Conservation (phyloP, 345 rosid genomes). For the Acer yangbiense region DNA sequence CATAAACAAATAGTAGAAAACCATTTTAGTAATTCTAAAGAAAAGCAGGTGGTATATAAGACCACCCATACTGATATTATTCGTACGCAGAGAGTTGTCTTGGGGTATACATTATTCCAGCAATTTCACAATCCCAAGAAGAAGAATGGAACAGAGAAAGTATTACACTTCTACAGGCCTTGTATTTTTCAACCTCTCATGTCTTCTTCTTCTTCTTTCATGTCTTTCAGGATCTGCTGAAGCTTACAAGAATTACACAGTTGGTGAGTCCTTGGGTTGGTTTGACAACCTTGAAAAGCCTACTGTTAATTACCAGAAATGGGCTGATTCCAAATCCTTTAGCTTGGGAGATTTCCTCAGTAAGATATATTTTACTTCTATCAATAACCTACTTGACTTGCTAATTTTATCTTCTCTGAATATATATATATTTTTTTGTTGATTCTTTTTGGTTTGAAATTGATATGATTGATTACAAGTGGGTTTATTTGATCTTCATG, state of each 20-base stretch:
- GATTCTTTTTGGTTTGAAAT: neutral
- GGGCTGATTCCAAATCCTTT: slow-evolving; percentile 76
- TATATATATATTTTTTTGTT: neutral
- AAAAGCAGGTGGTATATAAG: neutral
- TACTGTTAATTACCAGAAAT: slow-evolving; percentile 68
- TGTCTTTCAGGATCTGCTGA: slow-evolving; percentile 34
- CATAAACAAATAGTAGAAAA: neutral
- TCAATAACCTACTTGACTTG: neutral
- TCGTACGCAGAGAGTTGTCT: neutral
- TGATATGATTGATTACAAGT: neutral
- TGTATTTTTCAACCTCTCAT: neutral
- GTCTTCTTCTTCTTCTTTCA: neutral
- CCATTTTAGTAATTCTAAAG: slow-evolving; percentile 21
- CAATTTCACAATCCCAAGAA: neutral
- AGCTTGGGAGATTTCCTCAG: slow-evolving; percentile 92
- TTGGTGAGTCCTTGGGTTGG: slow-evolving; percentile 86
- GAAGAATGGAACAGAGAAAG: slow-evolving; percentile 25
- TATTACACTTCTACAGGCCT: neutral
- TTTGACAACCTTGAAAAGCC: slow-evolving; percentile 54
- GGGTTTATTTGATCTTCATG: neutral
- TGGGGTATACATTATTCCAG: neutral
- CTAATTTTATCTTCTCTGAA: neutral
- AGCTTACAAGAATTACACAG: slow-evolving; percentile 89
- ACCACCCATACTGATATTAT: neutral
- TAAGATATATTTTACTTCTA: slow-evolving; percentile 31